These are phyloP conservation scores for Globisporangium lucens DNA, from an alignment of 352 stramenopile species.

Conservation along the genomic window DNA sequence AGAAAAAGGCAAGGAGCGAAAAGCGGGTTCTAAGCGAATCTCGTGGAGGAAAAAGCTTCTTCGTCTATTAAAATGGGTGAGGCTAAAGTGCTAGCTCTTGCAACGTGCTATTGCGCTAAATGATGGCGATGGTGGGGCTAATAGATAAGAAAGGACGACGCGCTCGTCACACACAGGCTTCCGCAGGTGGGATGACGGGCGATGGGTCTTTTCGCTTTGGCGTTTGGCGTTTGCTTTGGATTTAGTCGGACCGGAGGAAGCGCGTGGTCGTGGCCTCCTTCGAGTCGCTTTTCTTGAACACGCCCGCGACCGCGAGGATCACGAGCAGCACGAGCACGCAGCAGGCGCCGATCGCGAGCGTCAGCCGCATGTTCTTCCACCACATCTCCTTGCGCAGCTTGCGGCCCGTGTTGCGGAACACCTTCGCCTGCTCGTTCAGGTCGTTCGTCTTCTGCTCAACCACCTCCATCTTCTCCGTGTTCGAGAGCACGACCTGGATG, in stretches of 20 bases:
- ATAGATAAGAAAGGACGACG: conserved; percentile 3
- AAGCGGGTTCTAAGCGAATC: background rate
- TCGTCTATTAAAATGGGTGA: conserved; percentile 5
- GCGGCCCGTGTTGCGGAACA: conserved; percentile 80
- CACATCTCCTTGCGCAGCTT: conserved; percentile 80
- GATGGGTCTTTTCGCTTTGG: background rate
- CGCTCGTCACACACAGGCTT: background rate
- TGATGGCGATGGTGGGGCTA: background rate
- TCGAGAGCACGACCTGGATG: conserved; percentile 82
- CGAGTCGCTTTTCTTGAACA: conserved; percentile 61
- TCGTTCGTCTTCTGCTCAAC: conserved; percentile 88
- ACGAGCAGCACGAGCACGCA: conserved; percentile 73
- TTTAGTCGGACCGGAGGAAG: conserved; percentile 13
- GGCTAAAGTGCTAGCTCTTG: background rate
- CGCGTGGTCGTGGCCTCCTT: conserved; percentile 18
- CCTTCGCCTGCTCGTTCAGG: conserved; percentile 84
- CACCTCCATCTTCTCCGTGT: conserved; percentile 88
- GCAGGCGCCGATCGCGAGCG: conserved; percentile 55
- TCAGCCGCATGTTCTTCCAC: conserved; percentile 86
- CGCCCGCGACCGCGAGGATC: conserved; percentile 65
- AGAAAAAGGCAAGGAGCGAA: no score
- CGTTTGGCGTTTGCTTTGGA: background rate
- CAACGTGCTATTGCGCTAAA: background rate
- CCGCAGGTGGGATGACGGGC: background rate
- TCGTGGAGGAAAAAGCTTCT: background rate